Evolutionary conservation across 805 yeast genomes (phyloP).

Genomic region (Monosporozyma unispora): DNA sequence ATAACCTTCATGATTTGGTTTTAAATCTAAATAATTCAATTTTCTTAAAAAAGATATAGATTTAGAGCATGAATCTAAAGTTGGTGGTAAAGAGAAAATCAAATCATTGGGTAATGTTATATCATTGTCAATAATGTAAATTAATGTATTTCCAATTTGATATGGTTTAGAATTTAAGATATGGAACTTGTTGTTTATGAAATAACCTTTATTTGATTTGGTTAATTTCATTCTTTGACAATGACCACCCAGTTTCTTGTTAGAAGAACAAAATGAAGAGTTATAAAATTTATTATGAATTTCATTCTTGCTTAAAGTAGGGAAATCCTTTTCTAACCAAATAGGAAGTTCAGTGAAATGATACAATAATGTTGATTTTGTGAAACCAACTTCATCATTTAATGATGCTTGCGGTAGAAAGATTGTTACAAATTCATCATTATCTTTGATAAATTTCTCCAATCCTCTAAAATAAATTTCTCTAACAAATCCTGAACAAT

Average conservation of each 20-base stretch:
- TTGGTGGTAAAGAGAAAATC: slow-evolving; percentile 54
- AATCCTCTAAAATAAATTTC: slow-evolving; percentile 58
- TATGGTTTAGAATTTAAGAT: slow-evolving; percentile 37
- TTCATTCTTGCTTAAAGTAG: slow-evolving; percentile 1
- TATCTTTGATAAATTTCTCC: slow-evolving; percentile 37
- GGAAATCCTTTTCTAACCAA: slow-evolving; percentile 16
- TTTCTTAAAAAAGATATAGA: slow-evolving; percentile 51
- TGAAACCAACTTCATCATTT: slow-evolving; percentile 26
- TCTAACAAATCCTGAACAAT: slow-evolving; percentile 55
- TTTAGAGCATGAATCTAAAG: slow-evolving; percentile 48
- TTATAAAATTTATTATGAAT: slow-evolving; percentile 32
- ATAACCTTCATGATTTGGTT: slow-evolving; percentile 53
- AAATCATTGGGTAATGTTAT: slow-evolving; percentile 56
- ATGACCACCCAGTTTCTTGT: slow-evolving; percentile 45
- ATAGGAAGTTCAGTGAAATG: slow-evolving; percentile 40
- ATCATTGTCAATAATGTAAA: slow-evolving; percentile 55
- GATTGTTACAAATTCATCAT: slow-evolving; percentile 44
- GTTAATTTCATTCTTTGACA: slow-evolving; percentile 52
- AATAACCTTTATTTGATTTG: slow-evolving; percentile 18
- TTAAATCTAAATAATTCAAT: slow-evolving; percentile 43
- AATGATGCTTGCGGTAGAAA: slow-evolving; percentile 41
- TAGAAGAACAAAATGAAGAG: slow-evolving; percentile 46
- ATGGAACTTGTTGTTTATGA: slow-evolving; percentile 50
- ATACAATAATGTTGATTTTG: slow-evolving; percentile 42
- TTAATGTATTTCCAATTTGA: slow-evolving; percentile 52